A percentile compares a stretch with the other conserved stretches of the same genome.
These are phyloP conservation scores for Vanderwaltozyma yarrowii DNA, from an alignment of 805 yeast genomes.

Conservation along the genomic window DNA sequence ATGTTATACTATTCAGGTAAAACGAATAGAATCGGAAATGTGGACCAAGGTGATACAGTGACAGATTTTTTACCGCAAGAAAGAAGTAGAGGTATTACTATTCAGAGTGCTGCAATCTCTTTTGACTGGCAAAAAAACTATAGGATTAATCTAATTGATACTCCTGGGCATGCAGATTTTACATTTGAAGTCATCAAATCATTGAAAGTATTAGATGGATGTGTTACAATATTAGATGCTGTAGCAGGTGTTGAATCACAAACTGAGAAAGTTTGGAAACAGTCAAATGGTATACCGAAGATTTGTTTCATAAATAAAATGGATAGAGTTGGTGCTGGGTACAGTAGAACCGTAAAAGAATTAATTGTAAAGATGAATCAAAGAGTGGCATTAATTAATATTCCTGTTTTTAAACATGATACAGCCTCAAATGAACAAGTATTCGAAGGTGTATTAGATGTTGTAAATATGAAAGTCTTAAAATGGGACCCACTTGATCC, in stretches of 20 bases:
- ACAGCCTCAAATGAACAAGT: slow-evolving; percentile 25
- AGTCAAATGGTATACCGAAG: slow-evolving; percentile 68
- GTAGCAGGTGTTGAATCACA: slow-evolving; percentile 99
- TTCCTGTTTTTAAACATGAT: slow-evolving; percentile 54
- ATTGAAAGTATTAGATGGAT: slow-evolving; percentile 86
- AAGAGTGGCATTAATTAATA: slow-evolving; percentile 59
- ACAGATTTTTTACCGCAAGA: slow-evolving; percentile 89
- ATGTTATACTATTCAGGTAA: slow-evolving; percentile 86
- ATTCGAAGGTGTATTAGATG: slow-evolving; percentile 51
- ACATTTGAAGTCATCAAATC: slow-evolving; percentile 90
- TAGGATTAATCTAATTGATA: slow-evolving; percentile 81
- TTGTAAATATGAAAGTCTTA: slow-evolving; percentile 41
- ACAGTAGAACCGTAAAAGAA: slow-evolving; percentile 79
- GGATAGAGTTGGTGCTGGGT: slow-evolving; percentile 97
- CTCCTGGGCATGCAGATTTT: slow-evolving; percentile 98
- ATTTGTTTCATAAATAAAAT: slow-evolving; percentile 82
- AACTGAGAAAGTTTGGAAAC: slow-evolving; percentile 94
- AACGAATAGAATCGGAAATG: slow-evolving; percentile 75
- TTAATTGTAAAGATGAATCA: slow-evolving; percentile 67
- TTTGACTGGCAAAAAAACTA: slow-evolving; percentile 66
- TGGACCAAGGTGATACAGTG: slow-evolving; percentile 93
- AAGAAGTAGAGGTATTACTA: slow-evolving; percentile 87
- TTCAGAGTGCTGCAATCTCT: slow-evolving; percentile 92
- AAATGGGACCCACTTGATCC: slow-evolving; percentile 34
- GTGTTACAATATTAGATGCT: slow-evolving; percentile 84